Conservation (phyloP, 2,329 filamentous ascomycete genomes). For the Penicillium sp. region DNA sequence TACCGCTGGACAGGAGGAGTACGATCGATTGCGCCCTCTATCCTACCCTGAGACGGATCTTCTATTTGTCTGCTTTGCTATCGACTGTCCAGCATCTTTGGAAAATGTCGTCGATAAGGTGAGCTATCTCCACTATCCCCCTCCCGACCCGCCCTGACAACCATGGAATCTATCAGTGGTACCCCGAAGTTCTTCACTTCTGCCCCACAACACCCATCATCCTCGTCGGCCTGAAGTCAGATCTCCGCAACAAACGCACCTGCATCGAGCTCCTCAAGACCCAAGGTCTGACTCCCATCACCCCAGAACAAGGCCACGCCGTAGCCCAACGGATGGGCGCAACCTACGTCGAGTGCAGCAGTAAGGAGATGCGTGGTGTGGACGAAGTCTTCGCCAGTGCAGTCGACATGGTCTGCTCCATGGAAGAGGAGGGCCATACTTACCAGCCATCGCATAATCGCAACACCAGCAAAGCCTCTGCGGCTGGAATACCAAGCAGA, state of each 20-base stretch:
- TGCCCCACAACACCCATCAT: constrained; percentile 96
- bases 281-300: constrained; percentile 93
- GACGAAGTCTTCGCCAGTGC: constrained; percentile 94
- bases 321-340: constrained; percentile 94
- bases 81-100: constrained; percentile 95
- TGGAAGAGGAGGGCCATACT: constrained; percentile 62
- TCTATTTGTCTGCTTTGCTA: constrained; percentile 97
- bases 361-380: constrained; percentile 89
- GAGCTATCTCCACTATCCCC: constrained; percentile 25
- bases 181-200: constrained; percentile 97
- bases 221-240: constrained; percentile 93
- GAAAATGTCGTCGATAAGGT: constrained; percentile 99
- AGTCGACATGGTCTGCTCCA: constrained; percentile 83
- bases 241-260: constrained; percentile 89
- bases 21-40: constrained; percentile 89
- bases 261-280: constrained; percentile 99
- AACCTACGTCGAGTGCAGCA: constrained; percentile 96
- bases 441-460: constrained; percentile 21
- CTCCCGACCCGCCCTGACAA: not conserved
- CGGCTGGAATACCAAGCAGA: constrained; percentile 31
- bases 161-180: constrained; percentile 66
- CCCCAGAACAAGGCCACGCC: constrained; percentile 78
- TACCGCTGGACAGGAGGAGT: constrained; percentile 97
- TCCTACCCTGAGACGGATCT: constrained; percentile 98
- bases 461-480: constrained; percentile 28